Percentiles rank a stretch among this genome's conserved stretches.
Evolutionary conservation across 768 basidiomycete species (phyloP).

Genomic region (Hypholoma fasciculare): DNA sequence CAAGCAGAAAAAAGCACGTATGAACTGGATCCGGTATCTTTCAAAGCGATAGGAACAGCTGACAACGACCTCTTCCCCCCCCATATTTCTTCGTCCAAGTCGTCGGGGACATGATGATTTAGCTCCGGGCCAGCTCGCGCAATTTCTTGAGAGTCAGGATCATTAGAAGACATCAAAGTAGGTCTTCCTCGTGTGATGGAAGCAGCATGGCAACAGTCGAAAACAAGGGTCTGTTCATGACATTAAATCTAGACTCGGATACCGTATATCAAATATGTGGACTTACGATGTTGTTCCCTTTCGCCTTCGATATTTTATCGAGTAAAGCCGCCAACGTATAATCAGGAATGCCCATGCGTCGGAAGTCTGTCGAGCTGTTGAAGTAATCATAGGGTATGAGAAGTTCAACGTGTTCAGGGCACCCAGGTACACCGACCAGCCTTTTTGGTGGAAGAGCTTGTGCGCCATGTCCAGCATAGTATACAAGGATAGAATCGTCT

Average conservation of each 20-base stretch:
- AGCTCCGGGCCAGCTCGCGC: neutral
- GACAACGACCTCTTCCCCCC: neutral
- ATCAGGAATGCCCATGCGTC: slow-evolving; percentile 9
- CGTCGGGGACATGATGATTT: neutral
- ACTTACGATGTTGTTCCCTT: slow-evolving; percentile 19
- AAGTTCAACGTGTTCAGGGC: slow-evolving; percentile 1
- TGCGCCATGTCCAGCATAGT: slow-evolving; percentile 14
- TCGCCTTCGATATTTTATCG: slow-evolving; percentile 6
- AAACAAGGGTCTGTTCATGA: neutral
- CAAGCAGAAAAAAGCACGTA: slow-evolving; percentile 3
- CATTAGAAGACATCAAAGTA: neutral
- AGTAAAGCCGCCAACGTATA: slow-evolving; percentile 12
- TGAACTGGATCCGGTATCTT: neutral
- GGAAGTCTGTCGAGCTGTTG: neutral
- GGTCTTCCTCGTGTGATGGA: neutral
- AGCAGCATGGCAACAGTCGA: neutral
- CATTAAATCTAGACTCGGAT: neutral
- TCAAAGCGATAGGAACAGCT: neutral
- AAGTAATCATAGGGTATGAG: slow-evolving; percentile 7
- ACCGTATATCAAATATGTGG: neutral
- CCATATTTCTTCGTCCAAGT: slow-evolving; percentile 1
- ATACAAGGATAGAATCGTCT: slow-evolving; percentile 9
- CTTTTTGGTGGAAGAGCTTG: neutral
- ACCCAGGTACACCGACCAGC: neutral
- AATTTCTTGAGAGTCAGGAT: neutral